phyloP scores from a whole-genome alignment of 2,329 filamentous ascomycete genomes.

The Xylaria digitata region DNA sequence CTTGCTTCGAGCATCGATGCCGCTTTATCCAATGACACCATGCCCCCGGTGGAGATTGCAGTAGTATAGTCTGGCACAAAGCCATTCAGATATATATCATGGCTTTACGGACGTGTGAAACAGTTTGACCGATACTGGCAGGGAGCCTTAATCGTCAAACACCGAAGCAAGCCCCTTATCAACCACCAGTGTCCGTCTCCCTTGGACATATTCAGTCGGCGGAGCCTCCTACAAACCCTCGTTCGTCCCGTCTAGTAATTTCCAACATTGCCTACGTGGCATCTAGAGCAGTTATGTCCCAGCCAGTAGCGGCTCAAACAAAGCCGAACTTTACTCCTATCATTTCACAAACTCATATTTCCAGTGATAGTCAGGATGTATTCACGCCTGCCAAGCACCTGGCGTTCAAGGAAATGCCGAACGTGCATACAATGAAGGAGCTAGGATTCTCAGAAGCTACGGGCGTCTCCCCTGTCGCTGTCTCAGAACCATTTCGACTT shows the following conservation, averaged over 20 bases:
- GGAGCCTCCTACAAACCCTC: background rate
- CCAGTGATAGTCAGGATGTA: constrained; percentile 38
- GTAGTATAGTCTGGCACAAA: constrained; percentile 24
- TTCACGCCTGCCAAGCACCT: constrained; percentile 70
- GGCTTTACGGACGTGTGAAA: constrained; percentile 15
- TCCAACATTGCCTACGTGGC: constrained; percentile 40
- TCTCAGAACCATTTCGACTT: constrained; percentile 72
- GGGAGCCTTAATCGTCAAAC: background rate
- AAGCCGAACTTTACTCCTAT: constrained; percentile 45
- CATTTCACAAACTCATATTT: constrained; percentile 37
- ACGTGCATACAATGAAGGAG: constrained; percentile 70
- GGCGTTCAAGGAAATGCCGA: constrained; percentile 60
- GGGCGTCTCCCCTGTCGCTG: constrained; percentile 71
- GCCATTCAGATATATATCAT: constrained; percentile 39
- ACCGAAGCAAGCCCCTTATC: background rate
- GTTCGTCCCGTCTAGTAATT: constrained; percentile 10
- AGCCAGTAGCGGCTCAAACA: constrained; percentile 13
- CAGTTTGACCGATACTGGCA: constrained; percentile 1
- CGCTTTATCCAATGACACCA: constrained; percentile 42
- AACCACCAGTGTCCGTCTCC: background rate
- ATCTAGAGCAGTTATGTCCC: constrained; percentile 39
- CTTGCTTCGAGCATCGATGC: constrained; percentile 30
- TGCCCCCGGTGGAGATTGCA: constrained; percentile 34
- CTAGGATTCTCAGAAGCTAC: constrained; percentile 64
- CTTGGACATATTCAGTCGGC: constrained; percentile 3